A percentile compares a stretch with the other conserved stretches of the same genome.
These are phyloP conservation scores for Cryptococcus maquisensis DNA, from an alignment of 1,284 basidiomycete species.

Conservation along the genomic window DNA sequence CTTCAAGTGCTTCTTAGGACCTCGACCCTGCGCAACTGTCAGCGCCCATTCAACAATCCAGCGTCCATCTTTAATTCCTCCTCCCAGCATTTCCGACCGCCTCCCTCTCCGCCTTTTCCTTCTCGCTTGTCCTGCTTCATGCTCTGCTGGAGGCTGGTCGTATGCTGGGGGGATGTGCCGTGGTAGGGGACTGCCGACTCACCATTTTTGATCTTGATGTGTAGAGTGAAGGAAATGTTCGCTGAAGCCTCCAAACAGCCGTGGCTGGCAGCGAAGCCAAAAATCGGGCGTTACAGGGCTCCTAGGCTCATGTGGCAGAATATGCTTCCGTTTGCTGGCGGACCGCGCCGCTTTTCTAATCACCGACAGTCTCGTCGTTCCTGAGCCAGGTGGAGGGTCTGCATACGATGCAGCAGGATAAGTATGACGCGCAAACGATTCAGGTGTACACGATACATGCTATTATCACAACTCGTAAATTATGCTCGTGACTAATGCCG, in stretches of 20 bases:
- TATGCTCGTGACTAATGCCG: too few species aligned
- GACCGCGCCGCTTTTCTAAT: background rate
- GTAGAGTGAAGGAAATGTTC: conserved; percentile 6
- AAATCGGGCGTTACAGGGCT: too few species aligned
- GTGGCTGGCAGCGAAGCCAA: too few species aligned
- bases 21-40: conserved; percentile 61
- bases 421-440: too few species aligned
- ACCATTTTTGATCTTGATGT: conserved; percentile 25
- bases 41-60: background rate
- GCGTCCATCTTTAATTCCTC: background rate
- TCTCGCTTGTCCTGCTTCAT: background rate
- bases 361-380: background rate
- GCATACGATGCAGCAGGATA: too few species aligned
- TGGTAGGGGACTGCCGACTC: conserved; percentile 9
- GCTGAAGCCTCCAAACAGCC: background rate
- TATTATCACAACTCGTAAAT: too few species aligned
- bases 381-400: too few species aligned
- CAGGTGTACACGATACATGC: too few species aligned
- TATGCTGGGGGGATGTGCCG: background rate
- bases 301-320: background rate
- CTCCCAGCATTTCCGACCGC: background rate
- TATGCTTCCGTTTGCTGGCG: background rate
- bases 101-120: background rate
- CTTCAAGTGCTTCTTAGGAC: conserved; percentile 99
- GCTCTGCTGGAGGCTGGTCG: background rate